Conservation (phyloP, 2,329 filamentous ascomycete genomes). For the Fusarium sp. region DNA sequence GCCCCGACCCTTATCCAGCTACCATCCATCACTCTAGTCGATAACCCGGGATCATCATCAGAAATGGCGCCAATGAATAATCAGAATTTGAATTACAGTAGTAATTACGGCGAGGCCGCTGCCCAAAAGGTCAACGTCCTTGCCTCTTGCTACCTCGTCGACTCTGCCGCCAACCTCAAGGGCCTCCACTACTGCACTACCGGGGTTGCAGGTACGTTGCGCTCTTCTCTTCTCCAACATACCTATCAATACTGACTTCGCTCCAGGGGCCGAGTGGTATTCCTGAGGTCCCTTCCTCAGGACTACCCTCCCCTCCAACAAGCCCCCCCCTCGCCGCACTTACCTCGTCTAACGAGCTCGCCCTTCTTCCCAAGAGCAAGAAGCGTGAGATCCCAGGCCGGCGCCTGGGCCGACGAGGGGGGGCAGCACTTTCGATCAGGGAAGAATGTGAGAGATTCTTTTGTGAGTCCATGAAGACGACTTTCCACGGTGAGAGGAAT, state of each 20-base stretch:
- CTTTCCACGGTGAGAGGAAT: constrained; percentile 97
- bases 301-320: constrained; percentile 85
- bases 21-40: constrained; percentile 35
- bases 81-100: constrained; percentile 76
- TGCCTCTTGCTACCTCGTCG: constrained; percentile 91
- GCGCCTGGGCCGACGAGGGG: constrained; percentile 75
- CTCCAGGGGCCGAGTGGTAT: constrained; percentile 87
- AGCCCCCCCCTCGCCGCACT: constrained; percentile 89
- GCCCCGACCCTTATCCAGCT: constrained; percentile 16
- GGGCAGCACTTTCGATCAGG: constrained; percentile 96
- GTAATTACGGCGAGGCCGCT: constrained; percentile 80
- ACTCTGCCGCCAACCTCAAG: constrained; percentile 77
- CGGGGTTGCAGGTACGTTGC: constrained; percentile 77
- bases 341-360: constrained; percentile 76
- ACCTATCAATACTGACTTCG: constrained; percentile 30
- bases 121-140: constrained; percentile 79
- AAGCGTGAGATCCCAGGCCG: constrained; percentile 59
- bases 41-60: constrained; percentile 47
- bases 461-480: constrained; percentile 92
- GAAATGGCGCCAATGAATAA: constrained; percentile 78
- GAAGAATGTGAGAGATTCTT: constrained; percentile 99
- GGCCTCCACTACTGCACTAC: constrained; percentile 98
- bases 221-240: background rate
- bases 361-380: constrained; percentile 70
- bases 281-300: constrained; percentile 91